A percentile compares a stretch with the other conserved stretches of the same genome.
These are phyloP conservation scores for Tylopilus rubrobrunneus DNA, from an alignment of 768 basidiomycete genomes.

Conservation along the genomic window DNA sequence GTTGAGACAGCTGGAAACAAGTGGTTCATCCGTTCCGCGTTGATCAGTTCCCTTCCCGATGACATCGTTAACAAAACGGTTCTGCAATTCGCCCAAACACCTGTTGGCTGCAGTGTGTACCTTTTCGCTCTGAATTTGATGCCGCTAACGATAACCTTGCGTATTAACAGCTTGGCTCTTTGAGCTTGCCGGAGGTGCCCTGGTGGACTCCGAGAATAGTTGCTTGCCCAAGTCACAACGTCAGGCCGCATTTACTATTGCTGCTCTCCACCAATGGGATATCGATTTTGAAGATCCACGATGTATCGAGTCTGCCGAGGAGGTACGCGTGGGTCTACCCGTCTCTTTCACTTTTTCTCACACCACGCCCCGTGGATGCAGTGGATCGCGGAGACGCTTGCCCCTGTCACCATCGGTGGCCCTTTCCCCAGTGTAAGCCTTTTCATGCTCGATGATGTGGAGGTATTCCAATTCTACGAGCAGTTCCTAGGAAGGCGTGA, in stretches of 20 bases:
- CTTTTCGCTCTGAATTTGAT: not conserved
- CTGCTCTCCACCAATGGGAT: conserved; percentile 92
- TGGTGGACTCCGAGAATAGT: conserved; percentile 65
- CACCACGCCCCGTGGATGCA: conserved; percentile 24
- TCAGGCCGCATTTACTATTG: conserved; percentile 78
- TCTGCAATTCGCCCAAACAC: conserved; percentile 73
- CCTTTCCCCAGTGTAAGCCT: conserved; percentile 77
- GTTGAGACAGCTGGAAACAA: conserved; percentile 61
- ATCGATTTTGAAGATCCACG: conserved; percentile 74
- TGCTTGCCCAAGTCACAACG: conserved; percentile 78
- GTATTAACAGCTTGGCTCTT: conserved; percentile 75
- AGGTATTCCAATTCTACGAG: conserved; percentile 18
- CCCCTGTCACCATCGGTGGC: conserved; percentile 70
- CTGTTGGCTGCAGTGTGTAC: conserved; percentile 85
- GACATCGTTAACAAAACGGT: conserved; percentile 84
- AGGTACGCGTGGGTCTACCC: conserved; percentile 41
- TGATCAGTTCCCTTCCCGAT: conserved; percentile 82
- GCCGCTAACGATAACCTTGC: not conserved
- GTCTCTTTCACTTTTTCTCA: conserved; percentile 5
- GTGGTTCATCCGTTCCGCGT: conserved; percentile 87
- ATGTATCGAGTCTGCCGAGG: conserved; percentile 81
- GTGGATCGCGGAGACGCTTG: conserved; percentile 79
- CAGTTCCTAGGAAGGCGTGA: conserved; percentile 79
- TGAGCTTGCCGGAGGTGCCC: conserved; percentile 82
- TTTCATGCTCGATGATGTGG: conserved; percentile 14